phyloP scores from a whole-genome alignment of 2,329 filamentous ascomycete species.

The Hymenoscyphus occultus region DNA sequence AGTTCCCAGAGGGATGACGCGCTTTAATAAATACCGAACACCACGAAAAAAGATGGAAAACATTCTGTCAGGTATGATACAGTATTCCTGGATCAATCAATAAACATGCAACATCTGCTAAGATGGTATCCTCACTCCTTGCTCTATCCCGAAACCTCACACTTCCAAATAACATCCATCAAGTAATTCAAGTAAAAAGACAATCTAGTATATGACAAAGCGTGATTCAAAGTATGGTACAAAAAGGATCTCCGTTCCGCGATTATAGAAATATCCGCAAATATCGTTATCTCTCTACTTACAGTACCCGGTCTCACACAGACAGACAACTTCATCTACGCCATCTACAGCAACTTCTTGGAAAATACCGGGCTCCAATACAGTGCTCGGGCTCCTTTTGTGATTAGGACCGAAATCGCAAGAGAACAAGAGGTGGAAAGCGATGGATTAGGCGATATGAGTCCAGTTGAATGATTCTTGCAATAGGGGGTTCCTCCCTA shows the following conservation, averaged over 20 bases:
- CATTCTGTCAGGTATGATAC: neutral
- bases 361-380: slow-evolving; percentile 35
- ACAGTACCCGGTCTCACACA: slow-evolving; percentile 18
- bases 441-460: neutral
- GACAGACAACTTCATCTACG: slow-evolving; percentile 11
- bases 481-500: too few relatives aligned
- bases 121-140: slow-evolving; percentile 10
- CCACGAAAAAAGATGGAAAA: neutral
- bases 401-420: slow-evolving; percentile 29
- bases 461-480: too few relatives aligned
- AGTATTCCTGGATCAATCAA: slow-evolving; percentile 4
- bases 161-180: neutral
- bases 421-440: neutral
- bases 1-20: too few relatives aligned
- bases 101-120: slow-evolving; percentile 7
- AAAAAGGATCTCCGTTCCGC: neutral
- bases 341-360: slow-evolving; percentile 19
- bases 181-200: neutral
- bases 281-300: slow-evolving; percentile 20
- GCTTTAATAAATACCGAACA: neutral
- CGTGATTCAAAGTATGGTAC: neutral
- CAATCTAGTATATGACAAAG: too few relatives aligned
- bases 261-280: slow-evolving; percentile 22
- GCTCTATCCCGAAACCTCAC: neutral
- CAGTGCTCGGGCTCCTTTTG: slow-evolving; percentile 33